Evolutionary conservation across 768 basidiomycete genomes (phyloP).

Genomic region (Pisolithus sp.): DNA sequence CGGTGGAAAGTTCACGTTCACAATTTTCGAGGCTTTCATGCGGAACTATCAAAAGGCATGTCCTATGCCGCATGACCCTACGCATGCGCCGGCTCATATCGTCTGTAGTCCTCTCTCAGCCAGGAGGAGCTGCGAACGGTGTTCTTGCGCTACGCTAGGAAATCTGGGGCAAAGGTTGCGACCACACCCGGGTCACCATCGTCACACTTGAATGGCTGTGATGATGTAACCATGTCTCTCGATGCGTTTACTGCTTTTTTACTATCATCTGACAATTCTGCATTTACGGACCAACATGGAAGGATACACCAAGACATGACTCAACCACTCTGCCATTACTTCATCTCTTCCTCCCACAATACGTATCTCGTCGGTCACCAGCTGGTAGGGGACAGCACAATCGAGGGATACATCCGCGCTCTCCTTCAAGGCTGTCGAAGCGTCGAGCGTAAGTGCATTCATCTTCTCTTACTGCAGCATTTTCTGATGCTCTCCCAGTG

Average conservation of each 20-base stretch:
- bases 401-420: slow-evolving; percentile 90
- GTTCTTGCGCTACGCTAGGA: slow-evolving; percentile 31
- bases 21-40: slow-evolving; percentile 47
- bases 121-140: slow-evolving; percentile 28
- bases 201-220: slow-evolving; percentile 2
- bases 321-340: slow-evolving; percentile 80
- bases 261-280: slow-evolving; percentile 69
- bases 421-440: slow-evolving; percentile 86
- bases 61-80: not conserved
- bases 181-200: not conserved
- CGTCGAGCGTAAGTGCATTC: slow-evolving; percentile 70
- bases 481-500: slow-evolving; percentile 42
- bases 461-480: not conserved
- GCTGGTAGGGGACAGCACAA: slow-evolving; percentile 79
- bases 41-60: slow-evolving; percentile 44
- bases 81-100: slow-evolving; percentile 7
- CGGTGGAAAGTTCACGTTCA: slow-evolving; percentile 31
- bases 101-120: slow-evolving; percentile 30
- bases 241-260: slow-evolving; percentile 77
- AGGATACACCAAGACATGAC: slow-evolving; percentile 81
- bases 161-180: not conserved
- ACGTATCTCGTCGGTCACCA: slow-evolving; percentile 87
- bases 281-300: slow-evolving; percentile 46
- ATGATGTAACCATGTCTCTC: slow-evolving; percentile 34
- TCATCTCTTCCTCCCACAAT: slow-evolving; percentile 86